These are phyloP conservation scores for Hirschfeldia incana DNA, from an alignment of 345 rosid genomes.

Conservation along the genomic window DNA sequence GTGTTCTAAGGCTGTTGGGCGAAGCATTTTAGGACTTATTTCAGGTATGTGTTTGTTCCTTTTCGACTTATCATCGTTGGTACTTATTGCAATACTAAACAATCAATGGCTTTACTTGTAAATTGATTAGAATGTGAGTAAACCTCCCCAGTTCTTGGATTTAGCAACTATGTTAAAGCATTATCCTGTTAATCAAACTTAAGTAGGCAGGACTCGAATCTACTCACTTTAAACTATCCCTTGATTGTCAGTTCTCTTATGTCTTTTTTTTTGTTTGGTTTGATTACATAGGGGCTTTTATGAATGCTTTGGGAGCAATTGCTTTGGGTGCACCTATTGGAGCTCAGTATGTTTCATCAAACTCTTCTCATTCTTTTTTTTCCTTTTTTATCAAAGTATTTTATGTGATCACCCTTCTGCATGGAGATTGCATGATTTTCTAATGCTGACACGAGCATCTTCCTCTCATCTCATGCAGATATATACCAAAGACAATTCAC, in stretches of 20 bases:
- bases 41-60: constrained; percentile 53
- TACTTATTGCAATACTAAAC: background rate
- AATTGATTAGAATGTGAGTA: background rate
- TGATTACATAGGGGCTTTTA: constrained; percentile 59
- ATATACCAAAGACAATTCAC: constrained; percentile 60
- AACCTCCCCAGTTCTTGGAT: background rate
- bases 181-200: constrained; percentile 38
- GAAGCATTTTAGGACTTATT: constrained; percentile 51
- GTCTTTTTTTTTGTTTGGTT: background rate
- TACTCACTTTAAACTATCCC: background rate
- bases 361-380: background rate
- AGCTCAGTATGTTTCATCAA: constrained; percentile 56
- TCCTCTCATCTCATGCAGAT: constrained; percentile 47
- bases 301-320: constrained; percentile 77
- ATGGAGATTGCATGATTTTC: background rate
- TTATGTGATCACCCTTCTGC: background rate
- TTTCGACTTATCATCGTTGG: background rate
- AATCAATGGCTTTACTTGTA: background rate
- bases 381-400: too few relatives aligned
- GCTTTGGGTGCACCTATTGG: constrained; percentile 87
- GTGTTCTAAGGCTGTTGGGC: constrained; percentile 45
- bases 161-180: background rate
- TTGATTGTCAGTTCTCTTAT: constrained; percentile 4
- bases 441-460: background rate
- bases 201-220: background rate